phyloP scores from a whole-genome alignment of 257 asterid genomes.

The Paulownia fortunei region DNA sequence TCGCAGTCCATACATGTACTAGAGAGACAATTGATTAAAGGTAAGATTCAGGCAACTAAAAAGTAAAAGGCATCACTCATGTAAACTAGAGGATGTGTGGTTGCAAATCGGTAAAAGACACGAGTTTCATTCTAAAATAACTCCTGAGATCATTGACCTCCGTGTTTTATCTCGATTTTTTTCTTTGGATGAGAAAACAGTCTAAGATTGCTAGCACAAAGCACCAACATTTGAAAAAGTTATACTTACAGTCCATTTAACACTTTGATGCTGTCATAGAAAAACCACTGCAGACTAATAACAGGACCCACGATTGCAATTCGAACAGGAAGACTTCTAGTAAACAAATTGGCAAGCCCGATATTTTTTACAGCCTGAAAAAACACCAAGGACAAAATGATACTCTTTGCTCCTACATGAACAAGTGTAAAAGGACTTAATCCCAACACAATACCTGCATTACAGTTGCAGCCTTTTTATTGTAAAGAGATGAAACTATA shows the following conservation, averaged over 20 bases:
- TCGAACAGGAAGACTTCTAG: slow-evolving; percentile 75
- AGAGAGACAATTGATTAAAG: neutral
- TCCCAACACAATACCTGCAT: slow-evolving; percentile 44
- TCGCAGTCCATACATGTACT: neutral
- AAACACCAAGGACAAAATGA: slow-evolving; percentile 11
- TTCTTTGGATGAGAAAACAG: neutral
- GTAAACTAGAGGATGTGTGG: neutral
- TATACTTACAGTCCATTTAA: slow-evolving; percentile 66
- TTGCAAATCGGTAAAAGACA: neutral
- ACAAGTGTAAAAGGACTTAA: slow-evolving; percentile 12
- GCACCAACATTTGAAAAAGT: neutral
- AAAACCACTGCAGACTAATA: slow-evolving; percentile 74
- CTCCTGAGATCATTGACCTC: neutral
- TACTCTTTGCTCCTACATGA: neutral
- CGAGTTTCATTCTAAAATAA: neutral
- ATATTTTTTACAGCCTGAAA: slow-evolving; percentile 65
- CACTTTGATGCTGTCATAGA: slow-evolving; percentile 76
- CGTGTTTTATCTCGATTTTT: neutral
- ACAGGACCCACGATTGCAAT: slow-evolving; percentile 72
- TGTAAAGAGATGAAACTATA: slow-evolving; percentile 69
- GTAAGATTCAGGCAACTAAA: neutral
- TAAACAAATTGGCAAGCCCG: slow-evolving; percentile 61
- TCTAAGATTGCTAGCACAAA: neutral
- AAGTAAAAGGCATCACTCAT: neutral
- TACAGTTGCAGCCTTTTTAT: slow-evolving; percentile 50